Base-by-base conservation (phyloP, 2,329 filamentous ascomycete genomes). In the Paecilomyces niveus region DNA sequence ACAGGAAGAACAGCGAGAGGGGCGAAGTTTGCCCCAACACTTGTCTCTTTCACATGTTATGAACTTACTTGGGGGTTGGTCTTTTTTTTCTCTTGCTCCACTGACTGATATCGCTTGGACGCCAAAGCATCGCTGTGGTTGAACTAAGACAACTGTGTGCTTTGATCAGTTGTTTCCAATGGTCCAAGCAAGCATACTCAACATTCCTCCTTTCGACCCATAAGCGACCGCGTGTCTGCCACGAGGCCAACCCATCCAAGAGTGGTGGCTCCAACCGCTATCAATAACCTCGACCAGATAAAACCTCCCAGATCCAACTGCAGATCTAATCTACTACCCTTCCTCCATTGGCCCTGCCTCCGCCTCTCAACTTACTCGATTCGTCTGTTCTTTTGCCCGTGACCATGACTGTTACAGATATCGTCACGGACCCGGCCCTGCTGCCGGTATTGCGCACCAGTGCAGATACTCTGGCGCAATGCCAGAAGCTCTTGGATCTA, bases 401-500 rank as follows among this genome's bases (percentile, higher is more conserved):
- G 63, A 65, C 57, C 58, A 86, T 87, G 83, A 74, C 81, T 35
- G 78, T 81, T 66, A 76, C 81, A 61, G 75, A 81, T 22, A 83
- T 86, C 62, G 83, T 90, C 62, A 84, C 82, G 58, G 86, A 90
- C 67, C 78, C 84, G 2, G 78, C 82, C 60, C 85, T 96, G 53
- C 79, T 81, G 58, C 81, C 85, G 5, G 88, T 91, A 54, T 80
- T 95, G 54, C 79, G 86, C 63, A 86, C 87, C 58, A 92, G 90
- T n/a, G 81, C 83, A 58, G 83, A 89, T 62, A 87, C 90, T 15
- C 87, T 89, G 64, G 78, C 85, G 54, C 88, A 92, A 74, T 89
- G 89, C 58, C 80, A 89, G 63, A 78, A 79, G 26, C 74, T 83
- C 52, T 72, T 83, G 53, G 67, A 77, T 49, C 81, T 92, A 58